Conservation (phyloP, 1,284 basidiomycete genomes). For the Coniferiporia sulphurascens region DNA sequence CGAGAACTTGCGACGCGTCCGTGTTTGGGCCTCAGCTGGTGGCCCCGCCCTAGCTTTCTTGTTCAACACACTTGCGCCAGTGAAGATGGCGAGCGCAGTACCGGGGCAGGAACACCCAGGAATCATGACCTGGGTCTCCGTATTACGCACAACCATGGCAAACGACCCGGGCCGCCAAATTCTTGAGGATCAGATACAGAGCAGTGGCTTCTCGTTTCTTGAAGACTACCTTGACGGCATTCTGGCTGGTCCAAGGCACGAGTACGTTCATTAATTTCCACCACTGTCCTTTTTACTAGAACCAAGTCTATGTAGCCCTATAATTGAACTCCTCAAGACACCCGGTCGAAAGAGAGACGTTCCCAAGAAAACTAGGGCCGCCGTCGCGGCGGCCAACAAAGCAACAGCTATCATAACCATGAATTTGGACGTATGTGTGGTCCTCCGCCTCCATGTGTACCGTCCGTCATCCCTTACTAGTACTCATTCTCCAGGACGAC, state of each 20-base stretch:
- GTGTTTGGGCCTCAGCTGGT: not conserved
- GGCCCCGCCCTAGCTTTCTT: not conserved
- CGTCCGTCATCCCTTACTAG: not conserved
- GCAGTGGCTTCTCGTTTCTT: constrained; percentile 70
- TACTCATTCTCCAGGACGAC: constrained; percentile 28
- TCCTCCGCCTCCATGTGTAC: not conserved
- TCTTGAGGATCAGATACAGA: constrained; percentile 68
- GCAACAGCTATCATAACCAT: constrained; percentile 36
- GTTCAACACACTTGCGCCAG: not conserved
- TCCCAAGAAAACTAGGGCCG: constrained; percentile 44
- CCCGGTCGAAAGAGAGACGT: constrained; percentile 64
- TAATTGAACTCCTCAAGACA: constrained; percentile 80
- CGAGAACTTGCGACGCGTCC: no score
- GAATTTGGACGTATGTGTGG: constrained; percentile 42
- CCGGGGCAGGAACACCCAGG: constrained; percentile 20
- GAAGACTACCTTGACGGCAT: constrained; percentile 74
- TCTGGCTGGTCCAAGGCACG: constrained; percentile 55
- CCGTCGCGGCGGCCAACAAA: constrained; percentile 39
- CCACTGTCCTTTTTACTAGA: not conserved
- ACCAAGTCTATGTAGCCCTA: constrained; percentile 38
- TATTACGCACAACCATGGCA: constrained; percentile 61
- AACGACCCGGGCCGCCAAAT: constrained; percentile 64
- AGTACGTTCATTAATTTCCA: constrained; percentile 36
- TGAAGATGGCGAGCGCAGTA: constrained; percentile 2
- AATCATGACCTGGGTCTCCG: constrained; percentile 55